Percentiles rank a stretch among this genome's conserved stretches.
Conservation (phyloP, 352 stramenopile species). For the Phytophthora chlamydospora region DNA sequence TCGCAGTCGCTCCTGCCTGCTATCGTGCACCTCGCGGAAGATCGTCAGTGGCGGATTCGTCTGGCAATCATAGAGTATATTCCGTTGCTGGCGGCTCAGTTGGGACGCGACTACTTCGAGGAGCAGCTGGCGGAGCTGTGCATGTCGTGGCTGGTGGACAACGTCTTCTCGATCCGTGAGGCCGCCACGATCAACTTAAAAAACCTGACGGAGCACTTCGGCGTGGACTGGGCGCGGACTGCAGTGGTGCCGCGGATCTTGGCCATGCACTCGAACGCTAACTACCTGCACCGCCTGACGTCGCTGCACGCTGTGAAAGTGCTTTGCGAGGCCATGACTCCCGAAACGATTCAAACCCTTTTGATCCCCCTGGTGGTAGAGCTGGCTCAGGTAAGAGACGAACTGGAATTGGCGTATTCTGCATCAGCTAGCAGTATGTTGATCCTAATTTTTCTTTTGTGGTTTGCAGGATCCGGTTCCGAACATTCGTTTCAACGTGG, state of each 20-base stretch:
- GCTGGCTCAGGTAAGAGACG: constrained; percentile 84
- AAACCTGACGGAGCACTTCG: constrained; percentile 94
- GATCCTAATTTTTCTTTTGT: constrained; percentile 5
- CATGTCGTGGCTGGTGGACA: constrained; percentile 97
- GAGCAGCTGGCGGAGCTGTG: constrained; percentile 95
- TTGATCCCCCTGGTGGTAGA: constrained; percentile 93
- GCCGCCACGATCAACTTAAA: constrained; percentile 97
- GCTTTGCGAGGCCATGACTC: constrained; percentile 74
- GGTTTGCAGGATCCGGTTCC: constrained; percentile 89
- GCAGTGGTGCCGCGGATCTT: constrained; percentile 95
- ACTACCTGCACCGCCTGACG: constrained; percentile 95
- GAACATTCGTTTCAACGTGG: constrained; percentile 99
- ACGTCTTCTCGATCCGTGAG: constrained; percentile 97
- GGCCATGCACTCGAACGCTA: constrained; percentile 93
- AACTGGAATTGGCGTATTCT: too few species aligned
- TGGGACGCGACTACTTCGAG: constrained; percentile 97
- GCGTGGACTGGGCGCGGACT: constrained; percentile 94
- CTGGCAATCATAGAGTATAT: constrained; percentile 99
- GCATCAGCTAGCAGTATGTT: too few species aligned
- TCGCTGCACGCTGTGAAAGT: constrained; percentile 90
- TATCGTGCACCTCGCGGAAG: constrained; percentile 97
- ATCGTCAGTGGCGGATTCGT: constrained; percentile 98
- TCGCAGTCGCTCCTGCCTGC: constrained; percentile 96
- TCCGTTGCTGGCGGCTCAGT: constrained; percentile 94
- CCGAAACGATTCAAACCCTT: constrained; percentile 81